Base-by-base conservation (phyloP, 2,329 filamentous ascomycete genomes). In the Triangularia verruculosa region DNA sequence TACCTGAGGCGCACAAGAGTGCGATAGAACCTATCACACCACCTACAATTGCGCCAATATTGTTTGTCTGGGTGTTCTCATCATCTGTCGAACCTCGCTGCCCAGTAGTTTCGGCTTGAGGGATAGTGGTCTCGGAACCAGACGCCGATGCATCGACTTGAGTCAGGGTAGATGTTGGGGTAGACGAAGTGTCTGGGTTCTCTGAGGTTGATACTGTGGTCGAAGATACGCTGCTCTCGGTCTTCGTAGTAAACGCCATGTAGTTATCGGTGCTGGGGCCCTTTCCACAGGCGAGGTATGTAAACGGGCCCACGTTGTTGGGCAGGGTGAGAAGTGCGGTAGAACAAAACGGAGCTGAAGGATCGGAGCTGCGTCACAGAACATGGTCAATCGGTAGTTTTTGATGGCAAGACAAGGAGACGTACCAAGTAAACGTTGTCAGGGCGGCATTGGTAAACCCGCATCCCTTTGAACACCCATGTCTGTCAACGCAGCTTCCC, bases 401-500 rank as follows among this genome's bases (percentile, higher is more conserved):
- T 9, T 13, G 11, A 11, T 13, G 11, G 9, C 32, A 34, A 13
- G 7, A 13, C 34, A n/a, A 15, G 3, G 8, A 15, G 15, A 70
- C 69, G 24, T 68, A 78, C 77, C 76, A 79, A 4, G 73, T 75
- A 54, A 76, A 73, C 0, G 76, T 78, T 1, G 72, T 74, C 11
- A 77, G 51, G 0, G 62, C 65, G 1, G 64, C 25, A 1, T 64
- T 66, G 0, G 66, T 69, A 28, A 68, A 68, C 0, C 75, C 77
- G 55, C 78, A 79, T 5, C 74, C 75, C 11, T 61, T 61, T 0
- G 69, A 71, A 32, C 78, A 80, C 1, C 62, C 32, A 25, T 70
- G 61, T 1, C 56, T 61, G 59, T 79, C 78, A 8, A 74, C 43
- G 54, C 78, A 80, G 11, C 68, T 71, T 1, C 73, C 77, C 0